Conservation (phyloP, 75 land plant genomes). For the Cupressus sempervirens region DNA sequence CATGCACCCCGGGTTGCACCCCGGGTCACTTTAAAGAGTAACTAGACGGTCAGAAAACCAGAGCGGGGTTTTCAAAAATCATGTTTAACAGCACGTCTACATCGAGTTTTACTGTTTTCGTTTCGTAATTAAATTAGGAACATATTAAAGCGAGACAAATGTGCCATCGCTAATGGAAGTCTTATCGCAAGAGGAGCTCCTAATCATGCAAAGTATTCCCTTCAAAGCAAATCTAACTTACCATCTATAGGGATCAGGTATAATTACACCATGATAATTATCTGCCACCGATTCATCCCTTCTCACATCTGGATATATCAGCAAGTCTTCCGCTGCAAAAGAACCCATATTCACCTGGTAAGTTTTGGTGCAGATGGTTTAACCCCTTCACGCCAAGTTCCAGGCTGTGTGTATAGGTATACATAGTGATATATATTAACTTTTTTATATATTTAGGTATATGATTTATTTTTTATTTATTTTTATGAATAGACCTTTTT, state of each 20-base stretch:
- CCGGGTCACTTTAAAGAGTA: too few relatives aligned
- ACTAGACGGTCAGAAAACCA: too few relatives aligned
- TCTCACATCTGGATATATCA: slow-evolving; percentile 54
- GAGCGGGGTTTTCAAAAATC: too few relatives aligned
- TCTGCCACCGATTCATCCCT: slow-evolving; percentile 84
- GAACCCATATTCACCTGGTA: slow-evolving; percentile 39
- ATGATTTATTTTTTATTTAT: too few relatives aligned
- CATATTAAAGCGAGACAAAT: neutral
- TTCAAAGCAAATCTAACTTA: slow-evolving; percentile 9
- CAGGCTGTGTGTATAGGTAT: too few relatives aligned
- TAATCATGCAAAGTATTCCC: neutral
- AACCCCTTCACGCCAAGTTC: neutral
- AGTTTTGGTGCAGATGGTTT: neutral
- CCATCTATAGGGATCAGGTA: slow-evolving; percentile 90
- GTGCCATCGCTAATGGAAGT: neutral
- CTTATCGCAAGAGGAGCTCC: neutral
- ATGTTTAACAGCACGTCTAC: neutral
- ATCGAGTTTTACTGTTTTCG: neutral
- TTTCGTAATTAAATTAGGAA: neutral
- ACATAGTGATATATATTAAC: too few relatives aligned
- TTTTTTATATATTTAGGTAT: too few relatives aligned
- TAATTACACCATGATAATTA: slow-evolving; percentile 62
- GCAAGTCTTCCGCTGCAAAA: slow-evolving; percentile 15
- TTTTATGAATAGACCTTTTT: too few relatives aligned
- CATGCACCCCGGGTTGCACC: too few relatives aligned